Evolutionary conservation across 2,329 filamentous ascomycete genomes (phyloP).

Genomic region (Ceratocystis alfenasii): DNA sequence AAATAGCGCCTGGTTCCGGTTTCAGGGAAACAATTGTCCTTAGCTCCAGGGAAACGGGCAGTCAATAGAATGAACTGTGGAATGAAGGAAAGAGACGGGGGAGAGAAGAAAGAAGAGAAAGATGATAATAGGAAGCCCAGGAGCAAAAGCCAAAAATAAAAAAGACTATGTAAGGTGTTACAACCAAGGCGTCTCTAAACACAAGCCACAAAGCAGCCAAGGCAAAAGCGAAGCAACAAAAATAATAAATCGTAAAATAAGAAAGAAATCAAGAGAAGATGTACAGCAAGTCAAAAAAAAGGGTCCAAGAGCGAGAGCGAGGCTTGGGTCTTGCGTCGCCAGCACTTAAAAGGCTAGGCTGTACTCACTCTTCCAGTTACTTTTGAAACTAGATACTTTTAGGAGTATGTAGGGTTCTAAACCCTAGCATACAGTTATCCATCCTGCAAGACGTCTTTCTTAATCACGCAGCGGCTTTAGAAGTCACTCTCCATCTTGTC

Average conservation of each 20-base stretch:
- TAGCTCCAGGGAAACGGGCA: not conserved
- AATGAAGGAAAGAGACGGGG: not conserved
- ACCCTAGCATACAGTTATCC: not conserved
- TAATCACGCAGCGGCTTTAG: too few relatives aligned
- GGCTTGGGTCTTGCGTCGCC: not conserved
- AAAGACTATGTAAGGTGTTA: not conserved
- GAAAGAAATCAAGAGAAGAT: not conserved
- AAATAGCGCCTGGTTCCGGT: not conserved
- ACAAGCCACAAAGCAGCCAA: not conserved
- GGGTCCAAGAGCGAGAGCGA: conserved; percentile 4
- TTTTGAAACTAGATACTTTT: not conserved
- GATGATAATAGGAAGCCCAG: not conserved
- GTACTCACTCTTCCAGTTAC: not conserved
- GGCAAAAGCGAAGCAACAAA: not conserved
- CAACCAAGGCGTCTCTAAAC: not conserved
- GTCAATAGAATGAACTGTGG: not conserved
- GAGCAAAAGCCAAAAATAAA: not conserved
- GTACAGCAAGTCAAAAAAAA: not conserved
- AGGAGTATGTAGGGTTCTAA: not conserved
- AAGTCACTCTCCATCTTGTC: too few relatives aligned
- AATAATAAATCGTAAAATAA: not conserved
- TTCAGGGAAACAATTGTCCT: not conserved
- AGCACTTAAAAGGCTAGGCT: not conserved
- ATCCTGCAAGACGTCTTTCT: not conserved
- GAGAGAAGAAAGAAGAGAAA: not conserved